Evolutionary conservation across 2,329 filamentous ascomycete species (phyloP).

Genomic region (Amphichorda felina): DNA sequence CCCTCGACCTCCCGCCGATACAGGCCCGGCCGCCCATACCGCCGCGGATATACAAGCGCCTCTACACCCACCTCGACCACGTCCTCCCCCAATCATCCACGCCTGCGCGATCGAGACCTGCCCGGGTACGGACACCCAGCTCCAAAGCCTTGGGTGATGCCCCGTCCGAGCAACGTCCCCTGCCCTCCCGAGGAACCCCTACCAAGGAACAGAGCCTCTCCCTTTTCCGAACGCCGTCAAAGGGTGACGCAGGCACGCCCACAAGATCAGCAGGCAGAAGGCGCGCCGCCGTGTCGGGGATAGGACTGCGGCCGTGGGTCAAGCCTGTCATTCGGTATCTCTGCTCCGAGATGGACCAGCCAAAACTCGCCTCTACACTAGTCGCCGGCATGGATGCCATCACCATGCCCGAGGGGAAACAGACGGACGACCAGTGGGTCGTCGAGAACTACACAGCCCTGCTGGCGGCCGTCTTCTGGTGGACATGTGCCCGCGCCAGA

Average conservation of each 20-base stretch:
- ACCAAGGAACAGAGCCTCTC: constrained; percentile 32
- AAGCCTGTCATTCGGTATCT: constrained; percentile 55
- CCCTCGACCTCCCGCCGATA: constrained; percentile 65
- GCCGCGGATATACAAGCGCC: constrained; percentile 70
- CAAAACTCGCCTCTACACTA: constrained; percentile 57
- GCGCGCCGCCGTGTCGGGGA: constrained; percentile 14
- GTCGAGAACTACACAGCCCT: constrained; percentile 37
- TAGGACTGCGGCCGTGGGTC: constrained; percentile 49
- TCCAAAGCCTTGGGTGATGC: constrained; percentile 15
- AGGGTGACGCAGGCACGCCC: constrained; percentile 19
- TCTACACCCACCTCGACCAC: constrained; percentile 70
- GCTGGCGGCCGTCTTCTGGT: constrained; percentile 48
- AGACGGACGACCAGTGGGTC: constrained; percentile 35
- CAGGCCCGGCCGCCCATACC: constrained; percentile 66
- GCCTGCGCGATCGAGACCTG: constrained; percentile 16
- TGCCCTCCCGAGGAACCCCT: constrained; percentile 30
- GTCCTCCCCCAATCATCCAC: constrained; percentile 41
- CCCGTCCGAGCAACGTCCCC: constrained; percentile 14
- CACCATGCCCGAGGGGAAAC: constrained; percentile 26
- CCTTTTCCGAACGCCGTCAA: constrained; percentile 21
- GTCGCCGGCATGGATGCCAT: constrained; percentile 59
- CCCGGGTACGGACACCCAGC: constrained; percentile 19
- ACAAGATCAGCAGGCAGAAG: constrained; percentile 21
- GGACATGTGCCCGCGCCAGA: constrained; percentile 39
- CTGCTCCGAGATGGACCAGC: constrained; percentile 45